Conservation (phyloP, 1,284 basidiomycete genomes). For the Athelia psychrophila region DNA sequence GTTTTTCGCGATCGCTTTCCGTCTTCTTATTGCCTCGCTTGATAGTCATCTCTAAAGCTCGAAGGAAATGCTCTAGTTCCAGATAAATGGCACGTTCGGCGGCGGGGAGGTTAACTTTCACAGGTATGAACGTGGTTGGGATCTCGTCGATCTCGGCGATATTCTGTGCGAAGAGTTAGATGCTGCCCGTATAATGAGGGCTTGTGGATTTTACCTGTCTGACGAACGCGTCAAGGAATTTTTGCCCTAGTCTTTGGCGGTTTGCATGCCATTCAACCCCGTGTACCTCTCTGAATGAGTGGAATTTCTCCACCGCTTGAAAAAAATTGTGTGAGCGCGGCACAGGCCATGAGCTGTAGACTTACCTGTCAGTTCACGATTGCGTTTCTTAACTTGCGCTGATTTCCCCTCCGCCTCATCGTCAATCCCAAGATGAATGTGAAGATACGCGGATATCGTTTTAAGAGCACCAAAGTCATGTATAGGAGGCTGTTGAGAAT, state of each 20-base stretch:
- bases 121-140: conserved; percentile 68
- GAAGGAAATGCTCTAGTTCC: conserved; percentile 93
- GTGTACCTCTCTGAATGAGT: conserved; percentile 94
- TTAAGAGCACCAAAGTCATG: conserved; percentile 90
- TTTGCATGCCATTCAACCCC: conserved; percentile 91
- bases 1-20: conserved; percentile 88
- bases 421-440: conserved; percentile 85
- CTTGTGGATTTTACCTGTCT: conserved; percentile 55
- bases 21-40: conserved; percentile 78
- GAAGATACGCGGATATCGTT: conserved; percentile 85
- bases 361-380: conserved; percentile 80
- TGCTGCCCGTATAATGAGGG: background rate
- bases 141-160: conserved; percentile 97
- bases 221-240: conserved; percentile 82
- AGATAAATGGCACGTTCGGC: conserved; percentile 95
- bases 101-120: conserved; percentile 78
- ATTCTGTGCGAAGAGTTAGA: conserved; percentile 52
- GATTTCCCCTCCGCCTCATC: conserved; percentile 85
- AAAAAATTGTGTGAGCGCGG: conserved; percentile 6
- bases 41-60: conserved; percentile 85
- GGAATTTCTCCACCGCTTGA: conserved; percentile 89
- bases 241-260: conserved; percentile 81
- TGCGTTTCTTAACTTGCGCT: conserved; percentile 73
- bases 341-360: conserved; percentile 5
- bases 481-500: conserved; percentile 62